Percentiles rank a stretch among this genome's conserved stretches.
Evolutionary conservation across 176 grass and related monocot genomes (phyloP).

Genomic region (Carex scoparia): DNA sequence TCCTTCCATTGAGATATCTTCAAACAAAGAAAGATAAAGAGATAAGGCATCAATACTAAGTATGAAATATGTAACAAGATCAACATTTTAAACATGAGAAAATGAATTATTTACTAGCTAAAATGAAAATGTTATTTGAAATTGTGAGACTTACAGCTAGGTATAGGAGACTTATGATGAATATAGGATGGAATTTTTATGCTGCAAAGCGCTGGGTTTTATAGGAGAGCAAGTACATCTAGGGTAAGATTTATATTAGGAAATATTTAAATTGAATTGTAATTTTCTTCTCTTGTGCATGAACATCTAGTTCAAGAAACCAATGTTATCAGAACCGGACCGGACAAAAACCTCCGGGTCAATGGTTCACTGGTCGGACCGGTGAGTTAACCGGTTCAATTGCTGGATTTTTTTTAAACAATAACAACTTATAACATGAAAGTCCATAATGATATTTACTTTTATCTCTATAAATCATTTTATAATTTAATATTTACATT

Average conservation of each 20-base stretch:
- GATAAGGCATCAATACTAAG: background rate
- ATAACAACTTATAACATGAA: no score
- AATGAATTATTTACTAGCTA: background rate
- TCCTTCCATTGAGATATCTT: slow-evolving; percentile 13
- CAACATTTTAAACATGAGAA: background rate
- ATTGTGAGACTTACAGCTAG: background rate
- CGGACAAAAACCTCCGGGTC: no score
- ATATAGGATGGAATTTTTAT: background rate
- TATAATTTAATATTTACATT: no score
- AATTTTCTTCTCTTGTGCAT: background rate
- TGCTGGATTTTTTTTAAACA: no score
- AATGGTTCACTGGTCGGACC: no score
- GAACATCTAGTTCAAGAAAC: background rate
- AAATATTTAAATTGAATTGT: background rate
- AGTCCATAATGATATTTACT: no score
- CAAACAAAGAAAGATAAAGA: background rate
- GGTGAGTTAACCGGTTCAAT: no score
- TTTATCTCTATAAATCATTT: no score
- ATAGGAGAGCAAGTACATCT: background rate
- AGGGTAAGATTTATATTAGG: background rate
- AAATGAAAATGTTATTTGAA: slow-evolving; percentile 8
- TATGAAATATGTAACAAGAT: background rate
- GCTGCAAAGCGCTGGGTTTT: background rate
- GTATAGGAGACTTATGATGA: background rate
- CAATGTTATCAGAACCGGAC: no score